These are phyloP conservation scores for Combretum micranthum DNA, from an alignment of 345 rosid genomes.

Conservation along the genomic window DNA sequence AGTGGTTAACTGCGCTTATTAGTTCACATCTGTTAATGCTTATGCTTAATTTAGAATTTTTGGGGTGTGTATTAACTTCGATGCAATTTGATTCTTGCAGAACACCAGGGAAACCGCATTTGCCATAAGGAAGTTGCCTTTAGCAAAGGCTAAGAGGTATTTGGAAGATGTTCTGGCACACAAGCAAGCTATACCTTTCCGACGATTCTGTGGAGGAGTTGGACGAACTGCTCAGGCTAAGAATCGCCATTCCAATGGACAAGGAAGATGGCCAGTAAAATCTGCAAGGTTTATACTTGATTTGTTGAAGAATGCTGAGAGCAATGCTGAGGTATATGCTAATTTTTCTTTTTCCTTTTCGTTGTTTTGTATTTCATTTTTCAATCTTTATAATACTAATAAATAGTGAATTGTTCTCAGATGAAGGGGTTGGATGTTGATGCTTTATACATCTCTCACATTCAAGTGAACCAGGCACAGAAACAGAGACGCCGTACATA, in stretches of 20 bases:
- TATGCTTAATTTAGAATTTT: too few species aligned
- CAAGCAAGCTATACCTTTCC: slow-evolving; percentile 99
- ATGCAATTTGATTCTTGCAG: slow-evolving; percentile 19
- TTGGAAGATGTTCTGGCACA: slow-evolving; percentile 93
- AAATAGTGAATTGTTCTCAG: slow-evolving; percentile 19
- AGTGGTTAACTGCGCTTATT: too few species aligned
- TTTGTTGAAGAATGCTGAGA: slow-evolving; percentile 91
- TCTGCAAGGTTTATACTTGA: slow-evolving; percentile 87
- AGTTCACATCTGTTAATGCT: too few species aligned
- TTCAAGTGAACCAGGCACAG: slow-evolving; percentile 94
- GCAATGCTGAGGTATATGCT: slow-evolving; percentile 74
- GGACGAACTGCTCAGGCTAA: slow-evolving; percentile 99
- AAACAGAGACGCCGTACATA: slow-evolving; percentile 97
- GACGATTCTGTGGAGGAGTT: slow-evolving; percentile 88
- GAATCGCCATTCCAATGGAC: slow-evolving; percentile 93
- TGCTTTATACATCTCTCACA: slow-evolving; percentile 69
- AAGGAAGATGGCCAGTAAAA: slow-evolving; percentile 94
- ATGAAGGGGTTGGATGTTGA: slow-evolving; percentile 98
- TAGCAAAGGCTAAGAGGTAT: slow-evolving; percentile 90
- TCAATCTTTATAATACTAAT: not conserved
- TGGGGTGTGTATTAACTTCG: too few species aligned
- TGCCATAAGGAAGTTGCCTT: slow-evolving; percentile 74
- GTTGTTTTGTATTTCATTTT: not conserved
- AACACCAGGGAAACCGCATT: slow-evolving; percentile 93
- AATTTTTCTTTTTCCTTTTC: not conserved